Evolutionary conservation across 1,139 yeast genomes (phyloP).

Genomic region (Schwanniomyces etchellsii): DNA sequence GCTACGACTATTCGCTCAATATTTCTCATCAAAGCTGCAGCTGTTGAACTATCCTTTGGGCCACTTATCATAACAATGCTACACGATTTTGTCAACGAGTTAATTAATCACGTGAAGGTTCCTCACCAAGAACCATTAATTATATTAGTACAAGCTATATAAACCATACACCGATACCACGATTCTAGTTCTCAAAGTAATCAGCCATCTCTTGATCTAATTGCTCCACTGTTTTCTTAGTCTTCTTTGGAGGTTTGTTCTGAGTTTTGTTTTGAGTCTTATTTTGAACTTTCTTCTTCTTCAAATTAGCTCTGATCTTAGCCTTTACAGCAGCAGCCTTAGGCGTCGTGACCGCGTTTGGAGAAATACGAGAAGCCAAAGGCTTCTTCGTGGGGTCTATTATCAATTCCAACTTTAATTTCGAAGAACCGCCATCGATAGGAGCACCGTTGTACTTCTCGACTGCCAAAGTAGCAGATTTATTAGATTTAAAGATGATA

Average conservation of each 20-base stretch:
- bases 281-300: slow-evolving; percentile 18
- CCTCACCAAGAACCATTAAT: too few relatives aligned
- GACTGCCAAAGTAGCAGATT: slow-evolving; percentile 69
- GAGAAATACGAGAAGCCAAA: slow-evolving; percentile 63
- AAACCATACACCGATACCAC: too few relatives aligned
- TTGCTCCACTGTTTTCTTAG: slow-evolving; percentile 80
- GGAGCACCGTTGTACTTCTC: slow-evolving; percentile 88
- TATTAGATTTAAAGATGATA: slow-evolving; percentile 63
- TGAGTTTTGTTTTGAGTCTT: slow-evolving; percentile 44
- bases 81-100: too few relatives aligned
- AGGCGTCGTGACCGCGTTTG: slow-evolving; percentile 30
- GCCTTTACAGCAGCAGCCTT: slow-evolving; percentile 18
- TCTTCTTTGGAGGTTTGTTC: slow-evolving; percentile 36
- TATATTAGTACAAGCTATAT: too few relatives aligned
- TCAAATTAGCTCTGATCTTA: slow-evolving; percentile 22
- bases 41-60: too few relatives aligned
- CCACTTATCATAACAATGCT: too few relatives aligned
- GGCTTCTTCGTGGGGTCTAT: slow-evolving; percentile 82
- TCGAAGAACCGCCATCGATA: slow-evolving; percentile 79
- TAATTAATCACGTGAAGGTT: too few relatives aligned
- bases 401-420: slow-evolving; percentile 77
- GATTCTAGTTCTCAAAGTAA: slow-evolving; percentile 42
- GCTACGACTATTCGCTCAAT: slow-evolving; percentile 46
- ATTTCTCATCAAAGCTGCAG: slow-evolving; percentile 18
- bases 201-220: slow-evolving; percentile 94